A percentile compares a stretch with the other conserved stretches of the same genome.
phyloP scores from a whole-genome alignment of 2,329 filamentous ascomycete genomes.

The Nothophoma quercina region DNA sequence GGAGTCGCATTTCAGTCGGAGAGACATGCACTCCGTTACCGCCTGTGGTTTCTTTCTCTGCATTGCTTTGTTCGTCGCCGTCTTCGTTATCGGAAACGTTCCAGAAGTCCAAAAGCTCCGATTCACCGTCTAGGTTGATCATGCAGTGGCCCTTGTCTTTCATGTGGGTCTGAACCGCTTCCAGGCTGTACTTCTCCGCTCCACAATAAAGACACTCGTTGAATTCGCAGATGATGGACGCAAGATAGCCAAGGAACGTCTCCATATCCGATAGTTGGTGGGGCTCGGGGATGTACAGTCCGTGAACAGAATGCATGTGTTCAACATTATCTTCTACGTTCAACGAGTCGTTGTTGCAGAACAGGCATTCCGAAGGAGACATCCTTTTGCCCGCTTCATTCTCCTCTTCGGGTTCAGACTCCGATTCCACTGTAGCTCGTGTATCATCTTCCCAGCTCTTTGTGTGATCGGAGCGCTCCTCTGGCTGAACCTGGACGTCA shows the following conservation, averaged over 20 bases:
- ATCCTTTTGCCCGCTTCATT: background rate
- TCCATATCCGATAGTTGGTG: constrained; percentile 36
- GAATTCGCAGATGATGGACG: constrained; percentile 31
- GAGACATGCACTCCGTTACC: constrained; percentile 13
- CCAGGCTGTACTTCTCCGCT: constrained; percentile 28
- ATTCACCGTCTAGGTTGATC: constrained; percentile 42
- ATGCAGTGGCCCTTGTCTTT: constrained; percentile 47
- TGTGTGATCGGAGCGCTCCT: background rate
- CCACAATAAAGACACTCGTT: constrained; percentile 50
- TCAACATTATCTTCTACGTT: constrained; percentile 26
- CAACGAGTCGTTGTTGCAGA: constrained; percentile 31
- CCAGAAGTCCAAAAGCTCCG: constrained; percentile 47
- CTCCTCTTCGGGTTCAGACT: background rate
- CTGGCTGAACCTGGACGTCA: constrained; percentile 1
- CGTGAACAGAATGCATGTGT: constrained; percentile 41
- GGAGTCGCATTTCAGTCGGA: constrained; percentile 25
- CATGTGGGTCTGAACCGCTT: constrained; percentile 47
- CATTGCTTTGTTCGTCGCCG: constrained; percentile 7
- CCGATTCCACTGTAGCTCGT: background rate
- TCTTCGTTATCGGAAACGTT: constrained; percentile 16
- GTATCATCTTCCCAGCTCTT: background rate
- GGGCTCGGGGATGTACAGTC: constrained; percentile 37
- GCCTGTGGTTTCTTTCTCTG: background rate
- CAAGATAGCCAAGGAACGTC: constrained; percentile 43
- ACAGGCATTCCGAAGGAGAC: constrained; percentile 34